phyloP scores from a whole-genome alignment of 139 green algal species.

The Zygnema circumcarinatum region DNA sequence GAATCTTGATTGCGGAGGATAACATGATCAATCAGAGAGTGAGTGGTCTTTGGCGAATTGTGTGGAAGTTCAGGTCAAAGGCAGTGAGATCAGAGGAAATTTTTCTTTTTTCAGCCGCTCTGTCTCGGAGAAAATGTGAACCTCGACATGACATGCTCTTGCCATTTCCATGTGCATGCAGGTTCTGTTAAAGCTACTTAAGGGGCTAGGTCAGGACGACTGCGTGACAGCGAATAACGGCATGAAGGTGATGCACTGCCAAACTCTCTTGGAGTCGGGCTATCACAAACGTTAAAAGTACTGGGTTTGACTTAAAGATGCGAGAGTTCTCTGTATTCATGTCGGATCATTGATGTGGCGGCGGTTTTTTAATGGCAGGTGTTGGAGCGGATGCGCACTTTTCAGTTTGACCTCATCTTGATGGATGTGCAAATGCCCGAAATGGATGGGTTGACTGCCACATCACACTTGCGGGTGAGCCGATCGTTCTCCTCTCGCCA shows the following conservation, averaged over 20 bases:
- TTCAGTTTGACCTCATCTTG: slow-evolving; percentile 78
- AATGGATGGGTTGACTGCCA: slow-evolving; percentile 82
- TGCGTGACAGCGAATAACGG: slow-evolving; percentile 37
- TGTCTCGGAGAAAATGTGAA: no score
- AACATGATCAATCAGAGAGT: slow-evolving; percentile 52
- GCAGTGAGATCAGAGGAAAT: no score
- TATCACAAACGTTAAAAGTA: background rate
- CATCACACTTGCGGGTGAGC: slow-evolving; percentile 36
- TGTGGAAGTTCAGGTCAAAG: no score
- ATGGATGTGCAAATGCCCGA: slow-evolving; percentile 90
- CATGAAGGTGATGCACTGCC: slow-evolving; percentile 16
- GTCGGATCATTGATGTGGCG: background rate
- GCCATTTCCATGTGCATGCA: slow-evolving; percentile 4
- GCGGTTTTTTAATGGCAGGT: slow-evolving; percentile 31
- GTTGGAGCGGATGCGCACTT: slow-evolving; percentile 25
- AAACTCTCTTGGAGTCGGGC: background rate
- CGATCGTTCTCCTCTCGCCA: background rate
- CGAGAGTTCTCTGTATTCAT: background rate
- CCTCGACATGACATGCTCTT: no score
- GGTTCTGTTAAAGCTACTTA: slow-evolving; percentile 53
- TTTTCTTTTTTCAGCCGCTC: no score
- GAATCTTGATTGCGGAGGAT: slow-evolving; percentile 42
- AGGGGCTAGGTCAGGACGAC: slow-evolving; percentile 22
- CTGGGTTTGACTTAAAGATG: background rate
- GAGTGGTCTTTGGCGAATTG: no score